Evolutionary conservation across 106 monocot genomes (phyloP), one percentile per base, ranked within the genome.

Genomic region (Apostasia ramifera): DNA sequence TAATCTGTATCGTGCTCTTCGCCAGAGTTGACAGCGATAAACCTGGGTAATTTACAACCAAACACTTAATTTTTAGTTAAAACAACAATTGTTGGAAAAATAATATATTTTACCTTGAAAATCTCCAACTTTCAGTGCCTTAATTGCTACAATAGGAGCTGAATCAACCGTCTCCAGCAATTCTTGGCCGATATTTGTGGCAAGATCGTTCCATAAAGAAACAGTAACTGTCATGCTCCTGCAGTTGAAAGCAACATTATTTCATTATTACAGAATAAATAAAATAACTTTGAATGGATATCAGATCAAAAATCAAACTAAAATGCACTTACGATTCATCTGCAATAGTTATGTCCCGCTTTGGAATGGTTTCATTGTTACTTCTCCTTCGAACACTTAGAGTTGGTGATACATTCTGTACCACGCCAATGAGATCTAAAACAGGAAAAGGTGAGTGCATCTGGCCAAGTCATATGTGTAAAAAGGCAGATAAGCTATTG

Each of bases 141-240:
- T 98, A 42, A 93, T 90, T 26, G 98, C 93, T 15, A 98, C 82
- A 45, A 90, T 50, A 58, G 98, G 97, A 8, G 78, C 6, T 47
- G 59, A 75, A 1, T 90, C 87, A 69, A 78, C 82, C 72, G 83
- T 83, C 40, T 98, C 97, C 65, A 92, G 77, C 66, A 98, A 79
- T 56, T 92, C 82, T 57, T 98, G 82, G 11, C 98, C 98, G 44
- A 78, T 59, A n/a, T 71, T 68, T 47, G 93, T 90, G 6, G 98
- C 98, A 72, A 83, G 87, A 81, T 88, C 95, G 75, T 91, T 91
- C 91, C 91, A 91, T 5, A 91, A 59, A 66, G 88, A 91, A 8
- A 95, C 84, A 45, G 56, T 49, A 38, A 95, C 86, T 58, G 86
- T 95, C 77, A 86, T 86, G 66, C 79, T 86, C 67, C 91, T 95